These are phyloP conservation scores for Hortiboletus campestris DNA, from an alignment of 768 basidiomycete genomes.

Conservation along the genomic window DNA sequence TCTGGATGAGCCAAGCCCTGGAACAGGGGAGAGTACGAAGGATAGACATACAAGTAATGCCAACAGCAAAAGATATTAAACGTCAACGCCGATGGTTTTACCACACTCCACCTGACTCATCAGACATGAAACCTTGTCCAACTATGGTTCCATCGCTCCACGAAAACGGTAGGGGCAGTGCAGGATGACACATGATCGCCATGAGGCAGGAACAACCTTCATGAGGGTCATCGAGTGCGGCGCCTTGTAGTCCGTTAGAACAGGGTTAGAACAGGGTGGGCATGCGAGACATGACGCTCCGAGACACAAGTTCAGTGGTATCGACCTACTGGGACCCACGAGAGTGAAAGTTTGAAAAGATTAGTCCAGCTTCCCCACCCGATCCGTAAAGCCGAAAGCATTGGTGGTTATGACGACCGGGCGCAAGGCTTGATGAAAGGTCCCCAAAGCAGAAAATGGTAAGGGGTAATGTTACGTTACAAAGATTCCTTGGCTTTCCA, in stretches of 20 bases:
- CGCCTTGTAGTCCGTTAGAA: not conserved
- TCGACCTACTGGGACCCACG: not conserved
- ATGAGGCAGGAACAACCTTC: not conserved
- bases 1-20: not conserved
- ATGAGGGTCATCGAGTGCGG: not conserved
- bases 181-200: not conserved
- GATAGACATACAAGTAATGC: too few species aligned
- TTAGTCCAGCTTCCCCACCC: not conserved
- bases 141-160: too few species aligned
- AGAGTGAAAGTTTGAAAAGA: not conserved
- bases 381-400: not conserved
- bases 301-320: not conserved
- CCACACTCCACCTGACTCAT: too few species aligned
- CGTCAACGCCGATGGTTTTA: too few species aligned
- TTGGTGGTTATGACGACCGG: not conserved
- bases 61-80: too few species aligned
- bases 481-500: not conserved
- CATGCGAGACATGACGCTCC: not conserved
- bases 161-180: too few species aligned
- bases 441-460: not conserved
- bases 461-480: slow-evolving; percentile 2
- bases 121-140: too few species aligned
- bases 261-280: not conserved
- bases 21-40: too few species aligned
- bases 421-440: not conserved